Base-by-base conservation (phyloP, 1,284 basidiomycete genomes). In the Marasmius oreades region DNA sequence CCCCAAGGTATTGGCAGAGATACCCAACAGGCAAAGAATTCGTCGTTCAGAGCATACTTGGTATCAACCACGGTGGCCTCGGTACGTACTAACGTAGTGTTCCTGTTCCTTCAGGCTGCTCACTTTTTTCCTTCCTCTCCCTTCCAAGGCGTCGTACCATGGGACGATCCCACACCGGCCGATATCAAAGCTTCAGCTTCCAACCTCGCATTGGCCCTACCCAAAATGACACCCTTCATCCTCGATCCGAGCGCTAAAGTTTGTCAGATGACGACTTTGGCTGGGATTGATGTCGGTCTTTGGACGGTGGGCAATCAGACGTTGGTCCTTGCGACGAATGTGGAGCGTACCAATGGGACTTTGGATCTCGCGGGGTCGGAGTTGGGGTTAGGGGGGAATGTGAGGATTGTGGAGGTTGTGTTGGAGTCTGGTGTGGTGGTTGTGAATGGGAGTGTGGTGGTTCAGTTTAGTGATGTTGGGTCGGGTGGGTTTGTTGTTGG, bases 61-160 rank as follows among this genome's bases (percentile, higher is more conserved):
- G 78, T 0, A 82, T 90, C 64, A 90, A 88, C 62, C 87, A 90
- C 55, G 87, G 89, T 14, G 85, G 76, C 5, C 68, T 82, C 11
- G 85, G 82, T 79, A 34, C 56, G 44, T 14, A 16, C n/a, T n/a
- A n/a, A n/a, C n/a, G n/a, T 37, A 28, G 39, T 48, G 22, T 6
- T 24, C 14, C 45, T 16, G 28, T 22, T 24, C 10, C 36, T 14
- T n/a, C 22, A 34, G 8, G 28, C 51, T 33, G 22, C 10, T 52
- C 18, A 26, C 51, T 31, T 24, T 37, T 23, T 23, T 44, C 28
- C 6, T 42, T 24, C 47, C 45, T n/a, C 34, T 28, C 52, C n/a
- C n/a, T n/a, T n/a, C n/a, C n/a, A n/a, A 79, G 84, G 85, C 28
- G 76, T 88, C 22, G 75, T 89, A 4, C 80, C 88, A 2, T 91